These are phyloP conservation scores for Casuarina equisetifolia DNA, from an alignment of 306 rosid genomes.

Conservation along the genomic window DNA sequence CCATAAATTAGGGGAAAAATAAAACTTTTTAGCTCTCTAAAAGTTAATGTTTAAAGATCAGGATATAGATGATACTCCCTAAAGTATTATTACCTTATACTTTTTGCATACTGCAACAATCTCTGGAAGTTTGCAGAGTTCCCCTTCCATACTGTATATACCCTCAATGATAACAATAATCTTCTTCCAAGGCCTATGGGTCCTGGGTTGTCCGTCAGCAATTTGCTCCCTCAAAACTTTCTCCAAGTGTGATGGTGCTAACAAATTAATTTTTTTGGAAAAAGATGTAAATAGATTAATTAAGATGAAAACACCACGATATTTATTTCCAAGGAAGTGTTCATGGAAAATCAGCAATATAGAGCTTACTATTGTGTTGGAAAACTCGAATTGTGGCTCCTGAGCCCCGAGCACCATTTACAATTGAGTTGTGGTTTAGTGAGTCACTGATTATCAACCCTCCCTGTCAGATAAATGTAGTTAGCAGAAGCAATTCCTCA, in stretches of 20 bases:
- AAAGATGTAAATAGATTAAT: background rate
- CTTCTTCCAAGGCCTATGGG: conserved; percentile 95
- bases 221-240: conserved; percentile 87
- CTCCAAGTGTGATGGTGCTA: conserved; percentile 84
- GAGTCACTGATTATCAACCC: conserved; percentile 89
- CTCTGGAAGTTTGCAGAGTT: conserved; percentile 94
- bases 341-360: background rate
- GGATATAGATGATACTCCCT: background rate
- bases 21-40: background rate
- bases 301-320: background rate
- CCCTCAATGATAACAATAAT: conserved; percentile 89
- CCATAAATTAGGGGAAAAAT: background rate
- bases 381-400: conserved; percentile 91
- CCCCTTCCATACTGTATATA: conserved; percentile 97
- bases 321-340: background rate
- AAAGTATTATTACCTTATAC: conserved; percentile 56
- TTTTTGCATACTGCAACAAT: conserved; percentile 83
- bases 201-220: conserved; percentile 93
- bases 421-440: conserved; percentile 84
- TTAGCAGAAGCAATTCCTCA: conserved; percentile 3
- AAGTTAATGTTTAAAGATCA: background rate
- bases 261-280: background rate
- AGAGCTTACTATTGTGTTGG: conserved; percentile 64
- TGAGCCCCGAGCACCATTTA: conserved; percentile 93
- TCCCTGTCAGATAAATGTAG: conserved; percentile 48